phyloP scores from a whole-genome alignment of 2,329 filamentous ascomycete genomes.

The Phoma sp. region DNA sequence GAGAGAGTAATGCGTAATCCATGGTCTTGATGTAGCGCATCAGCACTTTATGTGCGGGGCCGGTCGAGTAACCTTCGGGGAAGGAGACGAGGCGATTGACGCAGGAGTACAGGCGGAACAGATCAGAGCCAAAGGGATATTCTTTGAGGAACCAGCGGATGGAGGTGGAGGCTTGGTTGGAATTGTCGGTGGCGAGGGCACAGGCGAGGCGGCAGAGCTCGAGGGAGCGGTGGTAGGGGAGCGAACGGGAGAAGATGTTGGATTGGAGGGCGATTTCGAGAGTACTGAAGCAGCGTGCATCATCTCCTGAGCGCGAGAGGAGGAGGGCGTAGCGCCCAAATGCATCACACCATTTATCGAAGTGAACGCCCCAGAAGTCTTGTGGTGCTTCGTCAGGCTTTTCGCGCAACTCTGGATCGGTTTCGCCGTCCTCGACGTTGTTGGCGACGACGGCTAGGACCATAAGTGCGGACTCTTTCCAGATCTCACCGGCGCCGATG shows the following conservation, averaged over 20 bases:
- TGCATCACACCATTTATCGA: conserved; percentile 85
- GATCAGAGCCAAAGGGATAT: conserved; percentile 79
- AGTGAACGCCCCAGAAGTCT: conserved; percentile 78
- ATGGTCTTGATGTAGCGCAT: conserved; percentile 90
- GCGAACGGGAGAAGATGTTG: conserved; percentile 79
- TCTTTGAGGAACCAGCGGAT: conserved; percentile 86
- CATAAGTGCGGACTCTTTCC: conserved; percentile 46
- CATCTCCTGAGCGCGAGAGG: conserved; percentile 71
- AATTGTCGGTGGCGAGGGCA: conserved; percentile 80
- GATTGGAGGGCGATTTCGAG: conserved; percentile 81
- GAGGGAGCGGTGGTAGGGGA: conserved; percentile 73
- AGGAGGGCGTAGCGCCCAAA: conserved; percentile 87
- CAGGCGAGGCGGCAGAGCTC: conserved; percentile 84
- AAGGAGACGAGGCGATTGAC: conserved; percentile 80
- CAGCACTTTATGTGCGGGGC: conserved; percentile 87
- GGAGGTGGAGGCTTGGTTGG: conserved; percentile 75
- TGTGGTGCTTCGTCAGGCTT: conserved; percentile 50
- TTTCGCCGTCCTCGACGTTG: conserved; percentile 42
- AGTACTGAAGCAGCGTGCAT: conserved; percentile 78
- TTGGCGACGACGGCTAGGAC: conserved; percentile 46
- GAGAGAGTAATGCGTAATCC: conserved; percentile 71
- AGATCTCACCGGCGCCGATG: conserved; percentile 40
- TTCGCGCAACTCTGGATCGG: conserved; percentile 37
- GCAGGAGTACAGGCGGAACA: conserved; percentile 82
- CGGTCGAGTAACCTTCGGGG: conserved; percentile 76